These are phyloP conservation scores for Myxozyma monticola DNA, from an alignment of 805 yeast species.

Conservation along the genomic window DNA sequence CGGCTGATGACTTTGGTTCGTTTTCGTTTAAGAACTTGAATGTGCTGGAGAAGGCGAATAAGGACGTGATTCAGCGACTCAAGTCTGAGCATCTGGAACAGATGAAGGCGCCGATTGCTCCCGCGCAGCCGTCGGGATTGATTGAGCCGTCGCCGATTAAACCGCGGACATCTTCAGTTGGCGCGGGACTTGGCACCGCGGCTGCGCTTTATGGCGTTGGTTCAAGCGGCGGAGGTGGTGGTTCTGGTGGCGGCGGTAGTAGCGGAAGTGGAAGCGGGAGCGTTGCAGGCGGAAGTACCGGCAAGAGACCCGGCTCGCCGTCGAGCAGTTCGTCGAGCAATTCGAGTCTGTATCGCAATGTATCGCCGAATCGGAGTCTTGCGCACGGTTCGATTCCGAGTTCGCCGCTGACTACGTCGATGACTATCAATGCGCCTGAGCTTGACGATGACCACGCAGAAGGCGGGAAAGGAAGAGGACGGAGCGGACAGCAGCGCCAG, in stretches of 20 bases:
- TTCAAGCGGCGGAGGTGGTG: background rate
- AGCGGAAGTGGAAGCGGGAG: background rate
- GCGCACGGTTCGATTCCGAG: slow-evolving; percentile 21
- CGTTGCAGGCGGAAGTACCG: background rate
- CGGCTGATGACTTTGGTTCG: slow-evolving; percentile 72
- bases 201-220: background rate
- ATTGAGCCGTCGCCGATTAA: slow-evolving; percentile 29
- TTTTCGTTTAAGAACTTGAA: slow-evolving; percentile 86
- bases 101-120: slow-evolving; percentile 22
- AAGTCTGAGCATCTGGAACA: slow-evolving; percentile 78
- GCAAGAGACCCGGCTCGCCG: slow-evolving; percentile 21
- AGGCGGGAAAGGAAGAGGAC: background rate
- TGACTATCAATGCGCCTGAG: slow-evolving; percentile 15
- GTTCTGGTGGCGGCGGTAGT: background rate
- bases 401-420: slow-evolving; percentile 25
- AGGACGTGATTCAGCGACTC: slow-evolving; percentile 83
- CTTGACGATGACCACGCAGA: background rate
- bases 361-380: slow-evolving; percentile 19
- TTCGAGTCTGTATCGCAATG: slow-evolving; percentile 20
- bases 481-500: background rate
- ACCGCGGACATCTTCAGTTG: slow-evolving; percentile 20
- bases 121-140: slow-evolving; percentile 23
- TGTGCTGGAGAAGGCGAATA: slow-evolving; percentile 89
- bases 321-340: slow-evolving; percentile 23
- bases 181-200: slow-evolving; percentile 2